Evolutionary conservation across 108 stramenopile species (phyloP).

Genomic region (Aurantiochytrium sp.): DNA sequence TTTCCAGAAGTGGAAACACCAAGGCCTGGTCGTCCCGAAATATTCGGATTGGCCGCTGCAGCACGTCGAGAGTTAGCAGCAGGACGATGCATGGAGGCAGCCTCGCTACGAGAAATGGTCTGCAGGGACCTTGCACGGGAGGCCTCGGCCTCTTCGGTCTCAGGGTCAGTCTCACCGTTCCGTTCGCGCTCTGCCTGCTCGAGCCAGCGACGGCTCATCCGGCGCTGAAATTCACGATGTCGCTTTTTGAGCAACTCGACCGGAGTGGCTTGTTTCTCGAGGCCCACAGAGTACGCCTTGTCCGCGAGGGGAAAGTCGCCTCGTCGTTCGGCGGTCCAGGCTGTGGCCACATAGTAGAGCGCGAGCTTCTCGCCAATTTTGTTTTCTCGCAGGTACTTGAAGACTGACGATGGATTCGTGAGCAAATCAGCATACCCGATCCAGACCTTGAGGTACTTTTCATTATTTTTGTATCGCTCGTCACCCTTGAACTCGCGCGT

Average conservation of each 20-base stretch:
- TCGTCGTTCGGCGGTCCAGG: conserved; percentile 30
- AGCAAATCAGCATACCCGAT: conserved; percentile 32
- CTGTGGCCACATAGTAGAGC: conserved; percentile 45
- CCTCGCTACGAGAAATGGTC: background rate
- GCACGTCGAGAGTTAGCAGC: background rate
- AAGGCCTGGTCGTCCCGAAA: background rate
- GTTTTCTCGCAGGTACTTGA: conserved; percentile 38
- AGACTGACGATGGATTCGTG: conserved; percentile 11
- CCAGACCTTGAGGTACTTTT: conserved; percentile 35
- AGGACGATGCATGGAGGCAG: background rate
- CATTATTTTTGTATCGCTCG: conserved; percentile 25
- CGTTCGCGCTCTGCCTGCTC: conserved; percentile 17
- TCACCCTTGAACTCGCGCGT: conserved; percentile 32
- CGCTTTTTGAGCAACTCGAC: conserved; percentile 25
- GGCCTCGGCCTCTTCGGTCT: background rate
- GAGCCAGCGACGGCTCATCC: conserved; percentile 37
- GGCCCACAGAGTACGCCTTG: conserved; percentile 31
- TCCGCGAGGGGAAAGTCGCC: conserved; percentile 31
- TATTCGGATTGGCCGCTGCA: background rate
- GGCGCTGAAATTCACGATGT: conserved; percentile 24
- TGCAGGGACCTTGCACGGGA: background rate
- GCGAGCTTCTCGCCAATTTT: conserved; percentile 25
- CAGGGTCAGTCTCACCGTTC: background rate
- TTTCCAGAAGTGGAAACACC: background rate
- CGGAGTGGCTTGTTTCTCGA: conserved; percentile 26